Conservation (phyloP, 2,329 filamentous ascomycete genomes). For the Diplodia mutila region DNA sequence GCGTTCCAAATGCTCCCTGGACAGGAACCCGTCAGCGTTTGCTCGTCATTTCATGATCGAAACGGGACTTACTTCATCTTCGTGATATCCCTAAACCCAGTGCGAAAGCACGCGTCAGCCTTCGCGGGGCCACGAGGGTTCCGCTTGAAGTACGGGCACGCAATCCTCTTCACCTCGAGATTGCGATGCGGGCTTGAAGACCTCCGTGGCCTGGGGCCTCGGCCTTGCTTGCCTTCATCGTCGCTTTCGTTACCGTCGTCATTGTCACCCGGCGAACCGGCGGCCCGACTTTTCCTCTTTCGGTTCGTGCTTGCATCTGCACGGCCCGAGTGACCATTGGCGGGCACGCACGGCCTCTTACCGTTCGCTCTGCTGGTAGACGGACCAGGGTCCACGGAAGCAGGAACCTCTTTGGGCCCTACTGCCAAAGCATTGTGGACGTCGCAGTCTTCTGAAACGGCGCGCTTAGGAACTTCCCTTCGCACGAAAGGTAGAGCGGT, state of each 20-base stretch:
- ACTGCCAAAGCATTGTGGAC: background rate
- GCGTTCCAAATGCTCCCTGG: background rate
- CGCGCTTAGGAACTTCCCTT: background rate
- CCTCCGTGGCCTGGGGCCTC: background rate
- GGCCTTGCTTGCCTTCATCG: background rate
- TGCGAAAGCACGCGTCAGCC: background rate
- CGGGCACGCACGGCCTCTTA: background rate
- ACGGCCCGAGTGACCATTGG: too few relatives aligned
- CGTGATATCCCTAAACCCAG: background rate
- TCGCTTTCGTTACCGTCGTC: background rate
- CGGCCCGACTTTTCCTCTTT: background rate
- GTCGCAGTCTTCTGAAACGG: background rate
- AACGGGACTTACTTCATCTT: constrained; percentile 17
- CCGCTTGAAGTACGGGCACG: background rate
- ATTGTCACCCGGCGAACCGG: background rate
- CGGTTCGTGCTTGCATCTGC: background rate
- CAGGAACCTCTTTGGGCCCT: background rate
- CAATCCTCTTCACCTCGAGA: background rate
- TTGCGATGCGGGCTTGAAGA: background rate
- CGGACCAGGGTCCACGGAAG: background rate
- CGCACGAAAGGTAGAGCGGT: background rate
- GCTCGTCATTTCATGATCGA: too few relatives aligned
- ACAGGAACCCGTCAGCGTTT: background rate
- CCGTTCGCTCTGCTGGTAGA: background rate
- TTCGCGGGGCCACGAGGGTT: background rate